Conservation (phyloP, 1,139 yeast genomes). For the Debaryomyces subglobosus region DNA sequence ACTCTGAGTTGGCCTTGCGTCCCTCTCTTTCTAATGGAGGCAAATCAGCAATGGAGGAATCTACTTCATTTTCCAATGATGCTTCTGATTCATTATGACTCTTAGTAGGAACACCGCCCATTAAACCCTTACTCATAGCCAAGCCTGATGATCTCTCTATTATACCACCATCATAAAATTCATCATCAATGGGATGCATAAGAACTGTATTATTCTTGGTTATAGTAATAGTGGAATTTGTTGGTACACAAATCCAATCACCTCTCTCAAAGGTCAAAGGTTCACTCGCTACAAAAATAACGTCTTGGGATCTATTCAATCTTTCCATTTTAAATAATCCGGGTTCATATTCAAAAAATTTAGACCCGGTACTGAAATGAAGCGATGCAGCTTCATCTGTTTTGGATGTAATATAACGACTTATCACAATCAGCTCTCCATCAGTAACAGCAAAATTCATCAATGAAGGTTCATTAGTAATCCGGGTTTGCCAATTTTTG, state of each 20-base stretch:
- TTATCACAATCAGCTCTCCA: conserved; percentile 84
- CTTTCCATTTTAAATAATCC: conserved; percentile 94
- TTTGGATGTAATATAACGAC: conserved; percentile 84
- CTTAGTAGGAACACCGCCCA: conserved; percentile 60
- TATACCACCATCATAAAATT: conserved; percentile 74
- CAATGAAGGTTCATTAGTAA: conserved; percentile 72
- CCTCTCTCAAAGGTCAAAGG: conserved; percentile 95
- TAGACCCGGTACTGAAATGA: conserved; percentile 92
- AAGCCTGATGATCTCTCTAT: conserved; percentile 73
- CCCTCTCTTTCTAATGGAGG: conserved; percentile 92
- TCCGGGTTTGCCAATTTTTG: conserved; percentile 62
- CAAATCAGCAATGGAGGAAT: conserved; percentile 53
- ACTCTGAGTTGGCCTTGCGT: conserved; percentile 36
- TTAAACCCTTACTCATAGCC: conserved; percentile 89
- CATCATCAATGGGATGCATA: conserved; percentile 89
- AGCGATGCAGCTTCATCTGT: conserved; percentile 96
- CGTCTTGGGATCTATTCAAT: conserved; percentile 87
- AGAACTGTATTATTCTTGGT: conserved; percentile 78
- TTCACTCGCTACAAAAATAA: conserved; percentile 95
- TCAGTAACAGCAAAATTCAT: conserved; percentile 95
- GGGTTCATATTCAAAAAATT: conserved; percentile 86
- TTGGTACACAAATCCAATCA: conserved; percentile 97
- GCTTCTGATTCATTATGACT: conserved; percentile 11
- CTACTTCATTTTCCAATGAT: conserved; percentile 27
- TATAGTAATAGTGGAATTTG: conserved; percentile 85